phyloP scores from a whole-genome alignment of 148 eudicot genomes.

The Rhododendron henanense region DNA sequence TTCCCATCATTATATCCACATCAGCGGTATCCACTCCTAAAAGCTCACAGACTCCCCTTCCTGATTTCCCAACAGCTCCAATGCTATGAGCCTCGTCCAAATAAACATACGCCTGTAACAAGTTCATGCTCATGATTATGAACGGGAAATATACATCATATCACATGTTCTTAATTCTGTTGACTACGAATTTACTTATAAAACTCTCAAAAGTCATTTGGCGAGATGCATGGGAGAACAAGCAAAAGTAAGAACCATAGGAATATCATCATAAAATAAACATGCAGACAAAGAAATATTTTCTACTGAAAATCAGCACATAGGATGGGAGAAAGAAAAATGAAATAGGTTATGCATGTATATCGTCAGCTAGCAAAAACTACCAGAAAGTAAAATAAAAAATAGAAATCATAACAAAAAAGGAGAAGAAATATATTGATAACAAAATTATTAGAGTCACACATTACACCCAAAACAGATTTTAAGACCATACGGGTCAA shows the following conservation, averaged over 20 bases:
- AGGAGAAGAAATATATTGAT: background rate
- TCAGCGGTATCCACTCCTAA: constrained; percentile 95
- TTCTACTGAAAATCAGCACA: background rate
- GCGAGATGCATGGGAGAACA: background rate
- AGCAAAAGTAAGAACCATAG: background rate
- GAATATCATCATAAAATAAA: background rate
- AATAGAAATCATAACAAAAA: background rate
- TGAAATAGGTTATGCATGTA: background rate
- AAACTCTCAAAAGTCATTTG: background rate
- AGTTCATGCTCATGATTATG: background rate
- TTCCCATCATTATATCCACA: constrained; percentile 98
- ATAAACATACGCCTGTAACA: constrained; percentile 72
- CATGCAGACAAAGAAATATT: background rate
- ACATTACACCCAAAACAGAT: background rate
- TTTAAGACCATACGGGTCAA: background rate
- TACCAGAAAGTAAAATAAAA: background rate
- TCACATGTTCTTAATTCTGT: background rate
- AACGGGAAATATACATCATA: background rate
- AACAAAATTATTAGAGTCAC: background rate
- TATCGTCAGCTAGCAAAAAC: background rate
- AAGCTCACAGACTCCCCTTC: constrained; percentile 95
- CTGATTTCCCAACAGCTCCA: constrained; percentile 91
- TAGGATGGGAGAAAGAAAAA: background rate
- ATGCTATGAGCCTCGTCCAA: constrained; percentile 98
- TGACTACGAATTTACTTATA: background rate